phyloP scores from a whole-genome alignment of 23 red algal species.

The Agarophyton chilense region DNA sequence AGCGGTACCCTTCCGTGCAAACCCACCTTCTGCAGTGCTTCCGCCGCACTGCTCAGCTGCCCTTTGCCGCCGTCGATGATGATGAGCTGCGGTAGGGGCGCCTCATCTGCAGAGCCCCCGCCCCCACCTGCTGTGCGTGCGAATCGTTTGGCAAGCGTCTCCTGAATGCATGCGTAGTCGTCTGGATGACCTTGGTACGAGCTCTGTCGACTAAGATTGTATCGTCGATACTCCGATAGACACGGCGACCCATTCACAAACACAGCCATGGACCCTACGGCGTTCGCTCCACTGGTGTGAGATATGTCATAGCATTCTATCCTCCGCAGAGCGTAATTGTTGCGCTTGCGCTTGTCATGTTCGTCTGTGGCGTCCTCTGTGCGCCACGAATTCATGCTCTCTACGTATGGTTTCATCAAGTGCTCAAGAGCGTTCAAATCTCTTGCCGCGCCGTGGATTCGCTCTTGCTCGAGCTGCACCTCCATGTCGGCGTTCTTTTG shows the following conservation, averaged over 20 bases:
- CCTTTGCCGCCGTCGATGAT: conserved; percentile 75
- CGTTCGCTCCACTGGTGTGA: conserved; percentile 58
- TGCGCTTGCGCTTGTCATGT: background rate
- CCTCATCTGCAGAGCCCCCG: background rate
- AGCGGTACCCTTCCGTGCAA: background rate
- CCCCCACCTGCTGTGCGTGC: background rate
- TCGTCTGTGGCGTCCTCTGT: too few relatives aligned
- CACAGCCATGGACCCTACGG: conserved; percentile 62
- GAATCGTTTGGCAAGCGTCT: conserved; percentile 69
- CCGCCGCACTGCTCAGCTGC: conserved; percentile 56
- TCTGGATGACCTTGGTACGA: conserved; percentile 44
- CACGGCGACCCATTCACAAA: conserved; percentile 63
- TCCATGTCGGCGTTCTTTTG: conserved; percentile 63
- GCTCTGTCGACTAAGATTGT: conserved; percentile 1
- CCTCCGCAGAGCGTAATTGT: background rate
- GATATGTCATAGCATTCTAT: conserved; percentile 84
- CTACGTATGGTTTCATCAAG: conserved; percentile 2
- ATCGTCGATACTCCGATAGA: conserved; percentile 63
- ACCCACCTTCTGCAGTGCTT: conserved; percentile 30
- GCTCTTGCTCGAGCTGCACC: conserved; percentile 23
- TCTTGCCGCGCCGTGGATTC: conserved; percentile 1
- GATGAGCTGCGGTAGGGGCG: conserved; percentile 57
- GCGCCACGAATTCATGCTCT: too few relatives aligned
- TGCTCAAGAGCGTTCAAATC: conserved; percentile 27
- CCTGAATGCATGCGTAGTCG: conserved; percentile 58